A percentile compares a stretch with the other conserved stretches of the same genome.
Conservation (phyloP, 1,139 yeast species). For the Taphrina wiesneri region DNA sequence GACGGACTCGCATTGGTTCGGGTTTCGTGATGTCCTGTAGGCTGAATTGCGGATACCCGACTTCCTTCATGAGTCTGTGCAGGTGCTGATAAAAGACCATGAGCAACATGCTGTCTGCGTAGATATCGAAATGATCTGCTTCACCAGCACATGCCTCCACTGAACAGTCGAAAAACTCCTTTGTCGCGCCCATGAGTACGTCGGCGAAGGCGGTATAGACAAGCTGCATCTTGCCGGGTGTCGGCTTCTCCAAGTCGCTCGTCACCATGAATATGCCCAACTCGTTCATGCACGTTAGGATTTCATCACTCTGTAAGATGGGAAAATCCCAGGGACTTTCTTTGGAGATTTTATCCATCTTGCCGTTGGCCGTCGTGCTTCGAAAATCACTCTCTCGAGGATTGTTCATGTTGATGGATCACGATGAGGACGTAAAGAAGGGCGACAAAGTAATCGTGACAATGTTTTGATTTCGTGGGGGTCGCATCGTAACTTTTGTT, state of each 20-base stretch:
- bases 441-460: neutral
- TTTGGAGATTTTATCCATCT: neutral
- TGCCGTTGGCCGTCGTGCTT: neutral
- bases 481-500: neutral
- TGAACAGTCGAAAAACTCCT: slow-evolving; percentile 50
- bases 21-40: slow-evolving; percentile 71
- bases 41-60: slow-evolving; percentile 77
- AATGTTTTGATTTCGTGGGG: neutral
- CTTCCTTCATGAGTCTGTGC: slow-evolving; percentile 46
- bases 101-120: slow-evolving; percentile 31
- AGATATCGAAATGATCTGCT: slow-evolving; percentile 33
- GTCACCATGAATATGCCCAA: slow-evolving; percentile 62
- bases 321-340: slow-evolving; percentile 24
- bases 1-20: slow-evolving; percentile 62
- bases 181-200: slow-evolving; percentile 63
- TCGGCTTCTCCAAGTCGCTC: slow-evolving; percentile 65
- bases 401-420: neutral
- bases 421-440: neutral
- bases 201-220: slow-evolving; percentile 72
- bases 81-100: slow-evolving; percentile 36
- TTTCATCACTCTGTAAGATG: slow-evolving; percentile 26
- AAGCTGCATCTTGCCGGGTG: slow-evolving; percentile 61
- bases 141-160: slow-evolving; percentile 40
- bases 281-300: slow-evolving; percentile 34
- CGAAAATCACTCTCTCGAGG: neutral